Percentiles rank a stretch among this genome's conserved stretches.
These are phyloP conservation scores for Xylariaceae sp. DNA, from an alignment of 2,329 filamentous ascomycete species.

Conservation along the genomic window DNA sequence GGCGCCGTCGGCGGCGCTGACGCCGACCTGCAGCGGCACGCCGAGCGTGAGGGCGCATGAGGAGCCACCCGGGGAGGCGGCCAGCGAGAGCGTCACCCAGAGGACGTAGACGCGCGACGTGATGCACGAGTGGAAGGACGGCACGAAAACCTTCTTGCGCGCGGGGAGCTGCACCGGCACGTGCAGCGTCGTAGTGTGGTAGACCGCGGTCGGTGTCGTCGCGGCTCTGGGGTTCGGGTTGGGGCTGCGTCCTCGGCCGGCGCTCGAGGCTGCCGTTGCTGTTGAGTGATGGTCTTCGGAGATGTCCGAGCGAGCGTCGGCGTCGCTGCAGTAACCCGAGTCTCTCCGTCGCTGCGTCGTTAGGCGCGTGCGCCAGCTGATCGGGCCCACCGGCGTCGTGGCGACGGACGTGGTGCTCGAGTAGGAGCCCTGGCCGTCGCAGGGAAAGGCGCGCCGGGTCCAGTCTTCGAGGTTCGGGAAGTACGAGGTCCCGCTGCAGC, in stretches of 20 bases:
- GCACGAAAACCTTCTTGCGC: conserved; percentile 53
- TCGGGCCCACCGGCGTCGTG: conserved; percentile 38
- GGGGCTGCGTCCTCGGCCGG: too few relatives aligned
- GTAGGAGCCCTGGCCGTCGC: conserved; percentile 50
- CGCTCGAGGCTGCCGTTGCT: too few relatives aligned
- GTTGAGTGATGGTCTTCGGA: too few relatives aligned
- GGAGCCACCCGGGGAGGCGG: conserved; percentile 45
- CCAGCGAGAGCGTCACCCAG: conserved; percentile 46
- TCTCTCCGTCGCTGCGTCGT: conserved; percentile 46
- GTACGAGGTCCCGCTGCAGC: conserved; percentile 46
- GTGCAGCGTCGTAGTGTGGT: conserved; percentile 47
- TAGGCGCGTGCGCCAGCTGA: conserved; percentile 47
- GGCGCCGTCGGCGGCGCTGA: conserved; percentile 31
- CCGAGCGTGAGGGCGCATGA: conserved; percentile 47
- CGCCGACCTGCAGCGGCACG: conserved; percentile 56
- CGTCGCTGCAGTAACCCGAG: conserved; percentile 56
- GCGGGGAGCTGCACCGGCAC: conserved; percentile 53
- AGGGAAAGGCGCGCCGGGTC: conserved; percentile 39
- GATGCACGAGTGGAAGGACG: conserved; percentile 62
- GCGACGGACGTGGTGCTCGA: conserved; percentile 48
- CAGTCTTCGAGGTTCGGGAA: conserved; percentile 56
- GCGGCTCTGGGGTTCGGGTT: neutral
- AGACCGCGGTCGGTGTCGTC: conserved; percentile 36
- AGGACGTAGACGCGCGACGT: conserved; percentile 58
- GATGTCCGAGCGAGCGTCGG: too few relatives aligned